Percentiles rank a stretch among this genome's conserved stretches.
Conservation (phyloP, 1,284 basidiomycete genomes). For the Boletellus sp. region DNA sequence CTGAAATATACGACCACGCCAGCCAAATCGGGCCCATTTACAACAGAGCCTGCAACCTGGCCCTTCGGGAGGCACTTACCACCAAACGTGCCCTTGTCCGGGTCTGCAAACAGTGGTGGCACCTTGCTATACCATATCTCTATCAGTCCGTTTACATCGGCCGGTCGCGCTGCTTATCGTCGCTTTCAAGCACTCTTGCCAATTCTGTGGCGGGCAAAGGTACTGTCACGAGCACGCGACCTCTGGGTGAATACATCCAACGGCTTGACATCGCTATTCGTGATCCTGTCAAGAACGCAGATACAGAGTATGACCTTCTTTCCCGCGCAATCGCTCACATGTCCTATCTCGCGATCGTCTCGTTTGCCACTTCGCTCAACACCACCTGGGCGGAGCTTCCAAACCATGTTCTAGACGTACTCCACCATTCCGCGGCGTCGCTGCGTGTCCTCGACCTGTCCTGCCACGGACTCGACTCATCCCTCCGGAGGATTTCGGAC, state of each 20-base stretch:
- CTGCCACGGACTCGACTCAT: background rate
- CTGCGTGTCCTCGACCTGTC: slow-evolving; percentile 26
- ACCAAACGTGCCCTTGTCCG: slow-evolving; percentile 36
- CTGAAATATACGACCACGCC: slow-evolving; percentile 24
- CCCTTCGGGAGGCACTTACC: slow-evolving; percentile 21
- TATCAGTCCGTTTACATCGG: slow-evolving; percentile 33
- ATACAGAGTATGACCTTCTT: slow-evolving; percentile 10
- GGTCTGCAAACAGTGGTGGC: slow-evolving; percentile 40
- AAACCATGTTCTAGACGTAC: slow-evolving; percentile 14
- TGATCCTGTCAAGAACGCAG: slow-evolving; percentile 11
- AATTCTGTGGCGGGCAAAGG: slow-evolving; percentile 10
- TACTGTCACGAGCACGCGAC: slow-evolving; percentile 6
- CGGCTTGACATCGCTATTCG: slow-evolving; percentile 36
- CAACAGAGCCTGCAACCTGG: slow-evolving; percentile 5
- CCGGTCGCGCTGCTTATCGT: slow-evolving; percentile 19
- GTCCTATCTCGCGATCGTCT: slow-evolving; percentile 29
- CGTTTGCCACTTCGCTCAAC: slow-evolving; percentile 14
- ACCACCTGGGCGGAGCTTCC: background rate
- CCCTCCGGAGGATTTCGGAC: background rate
- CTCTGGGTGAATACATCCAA: slow-evolving; percentile 30
- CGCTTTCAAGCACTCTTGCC: slow-evolving; percentile 24
- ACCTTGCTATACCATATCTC: slow-evolving; percentile 30
- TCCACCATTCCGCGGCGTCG: slow-evolving; percentile 10
- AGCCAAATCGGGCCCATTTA: slow-evolving; percentile 9
- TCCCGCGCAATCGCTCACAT: slow-evolving; percentile 25